phyloP scores from a whole-genome alignment of 495 filamentous ascomycete species.

The Podospora australis region DNA sequence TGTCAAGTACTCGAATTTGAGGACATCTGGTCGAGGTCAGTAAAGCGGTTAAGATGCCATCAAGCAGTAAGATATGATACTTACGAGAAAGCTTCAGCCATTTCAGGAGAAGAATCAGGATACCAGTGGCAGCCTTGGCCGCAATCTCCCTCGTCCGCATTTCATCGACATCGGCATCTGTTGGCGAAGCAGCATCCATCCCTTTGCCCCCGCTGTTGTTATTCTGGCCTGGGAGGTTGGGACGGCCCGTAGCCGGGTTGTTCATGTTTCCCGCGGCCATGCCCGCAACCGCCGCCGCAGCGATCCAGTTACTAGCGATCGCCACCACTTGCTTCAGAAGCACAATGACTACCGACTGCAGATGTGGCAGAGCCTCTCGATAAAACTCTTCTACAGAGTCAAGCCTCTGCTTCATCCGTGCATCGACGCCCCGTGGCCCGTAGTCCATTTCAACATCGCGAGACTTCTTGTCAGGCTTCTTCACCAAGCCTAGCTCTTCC shows the following conservation, averaged over 20 bases:
- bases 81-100: conserved; percentile 95
- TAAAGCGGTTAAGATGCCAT: neutral
- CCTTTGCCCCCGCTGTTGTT: conserved; percentile 27
- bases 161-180: conserved; percentile 69
- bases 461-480: conserved; percentile 16
- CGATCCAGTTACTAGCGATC: conserved; percentile 61
- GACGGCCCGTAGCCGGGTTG: conserved; percentile 22
- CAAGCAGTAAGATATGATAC: too few relatives aligned
- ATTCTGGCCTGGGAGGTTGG: conserved; percentile 28
- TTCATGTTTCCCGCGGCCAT: conserved; percentile 7
- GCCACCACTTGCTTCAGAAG: conserved; percentile 78
- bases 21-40: conserved; percentile 55
- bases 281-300: conserved; percentile 25
- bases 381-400: conserved; percentile 78
- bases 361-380: conserved; percentile 64
- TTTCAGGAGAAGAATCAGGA: conserved; percentile 78
- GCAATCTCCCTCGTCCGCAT: conserved; percentile 77
- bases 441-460: conserved; percentile 36
- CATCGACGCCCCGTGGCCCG: conserved; percentile 45
- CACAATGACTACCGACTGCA: conserved; percentile 93
- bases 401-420: conserved; percentile 56
- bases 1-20: conserved; percentile 93
- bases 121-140: conserved; percentile 81
- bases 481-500: conserved; percentile 33
- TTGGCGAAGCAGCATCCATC: conserved; percentile 33